Evolutionary conservation across 441 rosid genomes (phyloP).

Genomic region (Euphorbia schlechtendalii): DNA sequence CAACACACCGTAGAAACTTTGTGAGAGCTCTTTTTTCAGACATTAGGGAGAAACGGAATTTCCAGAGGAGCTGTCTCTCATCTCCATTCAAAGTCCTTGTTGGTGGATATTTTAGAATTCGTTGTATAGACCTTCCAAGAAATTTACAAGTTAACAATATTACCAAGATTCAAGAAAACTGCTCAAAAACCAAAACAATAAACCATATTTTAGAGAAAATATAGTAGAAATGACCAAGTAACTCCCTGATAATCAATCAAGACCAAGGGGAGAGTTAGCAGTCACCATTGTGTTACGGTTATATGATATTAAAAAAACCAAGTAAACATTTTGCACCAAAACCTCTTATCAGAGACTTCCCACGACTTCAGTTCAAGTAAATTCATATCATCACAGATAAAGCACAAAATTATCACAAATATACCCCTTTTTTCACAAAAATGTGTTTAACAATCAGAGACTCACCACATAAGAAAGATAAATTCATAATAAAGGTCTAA

Average conservation of each 20-base stretch:
- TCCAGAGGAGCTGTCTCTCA: conserved; percentile 97
- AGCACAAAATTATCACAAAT: conserved; percentile 4
- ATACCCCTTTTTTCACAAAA: background rate
- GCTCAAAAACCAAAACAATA: conserved; percentile 9
- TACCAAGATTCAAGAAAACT: conserved; percentile 15
- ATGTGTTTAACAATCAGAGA: conserved; percentile 1
- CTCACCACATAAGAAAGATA: background rate
- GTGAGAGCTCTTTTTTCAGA: conserved; percentile 95
- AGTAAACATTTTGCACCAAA: no score
- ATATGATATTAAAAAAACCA: background rate
- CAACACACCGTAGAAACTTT: conserved; percentile 93
- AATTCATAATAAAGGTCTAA: conserved; percentile 1
- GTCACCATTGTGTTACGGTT: conserved; percentile 2
- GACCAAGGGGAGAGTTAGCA: background rate
- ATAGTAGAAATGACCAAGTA: conserved; percentile 11
- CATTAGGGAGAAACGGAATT: conserved; percentile 93
- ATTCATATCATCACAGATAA: conserved; percentile 5
- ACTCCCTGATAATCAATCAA: conserved; percentile 9
- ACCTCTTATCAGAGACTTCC: background rate
- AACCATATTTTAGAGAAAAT: background rate
- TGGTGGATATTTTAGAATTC: conserved; percentile 89
- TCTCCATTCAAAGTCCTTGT: conserved; percentile 90
- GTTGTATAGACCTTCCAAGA: conserved; percentile 65
- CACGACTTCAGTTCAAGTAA: background rate
- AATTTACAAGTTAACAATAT: conserved; percentile 17